These are phyloP conservation scores for Tilletia walkeri DNA, from an alignment of 1,284 basidiomycete species.

Conservation along the genomic window DNA sequence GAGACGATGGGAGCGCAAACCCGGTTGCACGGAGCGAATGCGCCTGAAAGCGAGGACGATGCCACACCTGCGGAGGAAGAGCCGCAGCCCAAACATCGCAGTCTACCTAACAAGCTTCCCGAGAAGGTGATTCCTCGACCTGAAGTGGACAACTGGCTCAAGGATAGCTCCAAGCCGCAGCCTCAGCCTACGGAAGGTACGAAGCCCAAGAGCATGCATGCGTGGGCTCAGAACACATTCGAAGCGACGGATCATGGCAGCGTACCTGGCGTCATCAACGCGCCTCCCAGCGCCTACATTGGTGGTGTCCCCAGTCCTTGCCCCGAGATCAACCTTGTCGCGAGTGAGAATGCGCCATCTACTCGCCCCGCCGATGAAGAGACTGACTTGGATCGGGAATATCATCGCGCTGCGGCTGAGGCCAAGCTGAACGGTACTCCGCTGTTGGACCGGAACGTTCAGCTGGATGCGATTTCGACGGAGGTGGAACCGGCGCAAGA, in stretches of 20 bases:
- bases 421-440: not conserved
- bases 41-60: not conserved
- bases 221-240: slow-evolving; percentile 13
- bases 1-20: not conserved
- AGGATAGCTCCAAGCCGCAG: slow-evolving; percentile 10
- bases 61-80: not conserved
- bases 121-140: not conserved
- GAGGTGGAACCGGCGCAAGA: not conserved
- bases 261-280: slow-evolving; percentile 2
- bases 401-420: not conserved
- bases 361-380: not conserved
- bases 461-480: not conserved
- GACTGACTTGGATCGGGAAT: not conserved
- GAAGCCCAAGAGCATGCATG: slow-evolving; percentile 3
- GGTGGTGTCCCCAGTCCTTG: not conserved
- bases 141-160: slow-evolving; percentile 10
- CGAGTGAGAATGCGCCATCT: not conserved
- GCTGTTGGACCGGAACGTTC: not conserved
- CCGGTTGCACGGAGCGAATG: not conserved
- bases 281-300: not conserved
- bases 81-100: not conserved
- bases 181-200: not conserved
- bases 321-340: not conserved
- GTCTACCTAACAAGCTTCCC: not conserved
- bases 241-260: not conserved